Evolutionary conservation across 176 grass and related monocot genomes (phyloP).

Genomic region (Rhipidocladum racemiflorum): DNA sequence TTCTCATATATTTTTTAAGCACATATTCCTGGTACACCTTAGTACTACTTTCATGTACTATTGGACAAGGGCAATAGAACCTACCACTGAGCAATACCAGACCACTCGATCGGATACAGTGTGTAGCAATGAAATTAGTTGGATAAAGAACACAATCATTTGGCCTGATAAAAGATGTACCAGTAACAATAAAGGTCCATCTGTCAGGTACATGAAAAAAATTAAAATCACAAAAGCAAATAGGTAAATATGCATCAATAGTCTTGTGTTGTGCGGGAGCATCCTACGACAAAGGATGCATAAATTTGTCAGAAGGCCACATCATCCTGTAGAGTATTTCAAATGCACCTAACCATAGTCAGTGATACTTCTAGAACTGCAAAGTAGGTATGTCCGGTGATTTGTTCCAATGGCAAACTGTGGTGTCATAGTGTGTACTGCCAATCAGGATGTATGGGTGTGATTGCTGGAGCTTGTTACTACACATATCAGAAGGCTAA

Average conservation of each 20-base stretch:
- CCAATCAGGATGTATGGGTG: neutral
- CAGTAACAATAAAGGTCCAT: neutral
- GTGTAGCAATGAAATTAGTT: neutral
- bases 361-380: conserved; percentile 13
- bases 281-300: neutral
- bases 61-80: neutral
- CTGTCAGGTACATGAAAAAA: conserved; percentile 2
- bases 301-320: neutral
- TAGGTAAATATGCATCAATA: neutral
- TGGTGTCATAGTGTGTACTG: neutral
- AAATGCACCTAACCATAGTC: neutral
- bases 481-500: neutral
- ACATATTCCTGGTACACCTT: neutral
- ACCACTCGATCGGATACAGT: neutral
- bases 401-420: neutral
- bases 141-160: neutral
- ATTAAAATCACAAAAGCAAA: neutral
- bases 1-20: too few relatives aligned
- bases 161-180: conserved; percentile 23
- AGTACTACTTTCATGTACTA: neutral
- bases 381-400: neutral
- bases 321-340: neutral
- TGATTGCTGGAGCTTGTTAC: neutral
- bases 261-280: neutral
- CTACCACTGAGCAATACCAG: neutral